Evolutionary conservation across 495 filamentous ascomycete species (phyloP), one percentile per base, ranked within the genome.

Genomic region (Neurospora sp.): DNA sequence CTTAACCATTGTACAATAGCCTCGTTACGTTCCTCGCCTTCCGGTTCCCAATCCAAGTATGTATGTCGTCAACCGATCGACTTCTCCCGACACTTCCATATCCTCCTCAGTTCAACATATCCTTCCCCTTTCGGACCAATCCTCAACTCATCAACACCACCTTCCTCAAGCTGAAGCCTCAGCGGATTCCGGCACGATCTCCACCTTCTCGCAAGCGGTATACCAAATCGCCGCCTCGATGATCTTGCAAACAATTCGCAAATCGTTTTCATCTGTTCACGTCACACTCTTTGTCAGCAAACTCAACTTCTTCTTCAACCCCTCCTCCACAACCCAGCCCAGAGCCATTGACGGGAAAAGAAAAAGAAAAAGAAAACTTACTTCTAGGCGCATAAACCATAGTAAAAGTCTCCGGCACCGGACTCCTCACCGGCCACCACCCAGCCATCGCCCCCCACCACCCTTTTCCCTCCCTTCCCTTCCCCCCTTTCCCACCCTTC

Each of bases 311-410:
- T 35, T 35, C 31, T 2, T 35, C 31, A 35, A 35, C 31, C 31
- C 31, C 31, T 35, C 31, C 31, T 35, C 31, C 31, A 35, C 31
- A 35, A 35, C 31, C 31, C 31, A 35, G 31, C 31, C 31, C 31
- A 35, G 31, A 35, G 31, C 31, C 31, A 35, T 35, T 35, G 31
- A 35, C 31, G 31, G 31, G 31, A 23, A 69, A 41, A 20, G n/a
- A 27, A 38, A 69, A 41, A 20, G n/a, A 27, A 38, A 1, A 18
- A 18, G 39, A n/a, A 54, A 38, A 75, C 79, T 72, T 42, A 75
- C 82, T 83, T 62, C 91, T 84, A 0, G 94, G 93, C 35, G 94
- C 92, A 83, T 98, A 98, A 16, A 98, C 86, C 87, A 97, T 89
- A 46, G 92, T 80, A 80, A 92, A 96, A 39, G 90, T 91, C 12